A percentile compares a stretch with the other conserved stretches of the same genome.
Evolutionary conservation across 2,329 filamentous ascomycete species (phyloP).

Genomic region (Xylariaceae sp.): DNA sequence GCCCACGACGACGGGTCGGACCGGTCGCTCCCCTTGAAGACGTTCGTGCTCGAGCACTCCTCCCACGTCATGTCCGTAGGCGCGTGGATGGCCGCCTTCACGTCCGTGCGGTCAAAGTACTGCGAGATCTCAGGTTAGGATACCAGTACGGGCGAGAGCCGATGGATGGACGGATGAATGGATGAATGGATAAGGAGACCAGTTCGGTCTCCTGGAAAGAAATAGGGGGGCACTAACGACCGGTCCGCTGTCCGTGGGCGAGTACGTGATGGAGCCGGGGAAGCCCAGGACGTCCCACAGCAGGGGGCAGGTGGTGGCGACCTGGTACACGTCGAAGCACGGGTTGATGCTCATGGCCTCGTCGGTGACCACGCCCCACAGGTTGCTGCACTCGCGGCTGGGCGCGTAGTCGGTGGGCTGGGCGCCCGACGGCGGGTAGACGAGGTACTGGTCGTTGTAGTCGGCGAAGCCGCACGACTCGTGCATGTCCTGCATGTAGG

Average conservation of each 20-base stretch:
- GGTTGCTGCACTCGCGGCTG: conserved; percentile 40
- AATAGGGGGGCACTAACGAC: too few species aligned
- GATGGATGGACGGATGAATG: too few species aligned
- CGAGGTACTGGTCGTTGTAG: conserved; percentile 47
- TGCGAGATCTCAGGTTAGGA: too few species aligned
- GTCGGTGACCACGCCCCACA: conserved; percentile 44
- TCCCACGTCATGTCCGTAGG: conserved; percentile 31
- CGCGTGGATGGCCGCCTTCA: conserved; percentile 62
- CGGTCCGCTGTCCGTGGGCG: conserved; percentile 47
- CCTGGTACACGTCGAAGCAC: conserved; percentile 63
- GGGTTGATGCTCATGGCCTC: conserved; percentile 50
- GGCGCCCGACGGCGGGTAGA: conserved; percentile 53
- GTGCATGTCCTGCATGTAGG: conserved; percentile 43
- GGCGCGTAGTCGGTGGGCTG: conserved; percentile 41
- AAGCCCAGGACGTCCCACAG: conserved; percentile 51
- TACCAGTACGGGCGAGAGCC: too few species aligned
- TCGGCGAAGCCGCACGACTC: conserved; percentile 50
- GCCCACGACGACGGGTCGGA: conserved; percentile 47
- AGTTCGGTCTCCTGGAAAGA: too few species aligned
- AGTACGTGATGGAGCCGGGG: conserved; percentile 56
- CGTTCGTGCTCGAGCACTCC: conserved; percentile 16
- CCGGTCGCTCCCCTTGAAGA: conserved; percentile 39
- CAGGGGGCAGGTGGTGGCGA: conserved; percentile 59
- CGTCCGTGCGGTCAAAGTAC: conserved; percentile 67
- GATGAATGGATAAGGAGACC: too few species aligned